Base-by-base conservation (phyloP, 202 grass and related monocot genomes). In the Schoenoplectus tabernaemontani region DNA sequence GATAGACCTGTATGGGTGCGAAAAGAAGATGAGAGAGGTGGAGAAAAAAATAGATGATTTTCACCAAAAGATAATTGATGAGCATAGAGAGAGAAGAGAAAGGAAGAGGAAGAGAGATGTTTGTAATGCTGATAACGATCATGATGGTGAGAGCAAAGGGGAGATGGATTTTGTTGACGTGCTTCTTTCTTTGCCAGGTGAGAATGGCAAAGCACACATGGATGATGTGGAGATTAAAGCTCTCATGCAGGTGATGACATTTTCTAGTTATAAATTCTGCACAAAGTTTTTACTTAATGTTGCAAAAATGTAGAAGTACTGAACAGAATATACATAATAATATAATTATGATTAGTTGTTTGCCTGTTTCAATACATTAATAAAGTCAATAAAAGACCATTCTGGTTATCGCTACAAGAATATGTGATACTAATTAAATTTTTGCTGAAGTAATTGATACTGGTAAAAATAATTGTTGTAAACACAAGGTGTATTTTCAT, bases 161-260 rank as follows among this genome's bases (percentile, higher is more conserved):
- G 91, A 90, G 57, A 84, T 91, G 89, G 93, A 97, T 64, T 97
- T 97, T 57, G 91, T 93, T 80, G 91, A 97, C 85, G 91, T 93
- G 60, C 87, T 97, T 53, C 87, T 93, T 23, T 93, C 87, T 50
- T 78, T 93, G 82, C 93, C 93, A 13, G 91, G 93, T 1, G 93
- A 93, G 85, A 83, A 93, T 58, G 93, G 89, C 41, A 91, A 90
- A 65, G 89, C 68, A 15, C 87, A 87, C 59, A 93, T 97, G 93
- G 89, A 93, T 23, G 93, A 97, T 75, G 64, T 88, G 28, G 93
- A 97, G 82, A 97, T 97, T 78, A 97, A 97, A 85, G 93, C 93
- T 57, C 87, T 93, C 2, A 97, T 97, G 89, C 91, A 97, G 91
- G 93, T 96, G 86, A 9, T 66, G 5, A 23, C 7, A 17, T 60